Conservation (phyloP, 805 yeast species). For the Starmerella bacillaris region DNA sequence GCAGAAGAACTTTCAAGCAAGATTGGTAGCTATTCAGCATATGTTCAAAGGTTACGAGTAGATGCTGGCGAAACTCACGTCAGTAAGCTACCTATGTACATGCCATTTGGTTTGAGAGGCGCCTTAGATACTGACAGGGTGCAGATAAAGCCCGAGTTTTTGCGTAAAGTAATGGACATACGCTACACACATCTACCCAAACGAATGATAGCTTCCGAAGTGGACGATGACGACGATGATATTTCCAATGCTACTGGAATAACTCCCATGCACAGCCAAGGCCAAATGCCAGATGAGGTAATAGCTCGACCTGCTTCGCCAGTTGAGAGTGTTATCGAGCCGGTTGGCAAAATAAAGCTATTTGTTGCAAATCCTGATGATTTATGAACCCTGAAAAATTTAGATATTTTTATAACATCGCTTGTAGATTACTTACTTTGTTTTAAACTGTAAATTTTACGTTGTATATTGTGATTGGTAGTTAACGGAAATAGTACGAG, state of each 20-base stretch:
- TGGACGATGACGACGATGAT: conserved; percentile 41
- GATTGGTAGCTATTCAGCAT: conserved; percentile 21
- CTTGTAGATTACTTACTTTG: neutral
- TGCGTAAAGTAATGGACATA: conserved; percentile 24
- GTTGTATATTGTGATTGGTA: no score
- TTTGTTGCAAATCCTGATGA: conserved; percentile 27
- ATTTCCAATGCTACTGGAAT: neutral
- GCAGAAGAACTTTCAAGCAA: conserved; percentile 1
- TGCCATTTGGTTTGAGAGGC: conserved; percentile 17
- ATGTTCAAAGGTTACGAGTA: conserved; percentile 18
- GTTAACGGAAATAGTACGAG: no score
- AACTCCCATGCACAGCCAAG: neutral
- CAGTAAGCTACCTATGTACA: conserved; percentile 11
- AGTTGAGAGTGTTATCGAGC: conserved; percentile 21
- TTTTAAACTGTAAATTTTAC: no score
- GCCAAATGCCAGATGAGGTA: neutral
- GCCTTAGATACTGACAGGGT: conserved; percentile 8
- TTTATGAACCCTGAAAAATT: conserved; percentile 1
- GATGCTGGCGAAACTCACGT: conserved; percentile 21
- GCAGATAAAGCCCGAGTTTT: conserved; percentile 18
- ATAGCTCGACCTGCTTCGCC: conserved; percentile 8
- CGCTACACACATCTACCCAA: conserved; percentile 30
- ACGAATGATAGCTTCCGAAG: conserved; percentile 54
- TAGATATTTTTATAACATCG: neutral
- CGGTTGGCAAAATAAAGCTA: conserved; percentile 21